A percentile compares a stretch with the other conserved stretches of the same genome.
These are phyloP conservation scores for Candida chauliodis DNA, from an alignment of 805 yeast genomes.

Conservation along the genomic window DNA sequence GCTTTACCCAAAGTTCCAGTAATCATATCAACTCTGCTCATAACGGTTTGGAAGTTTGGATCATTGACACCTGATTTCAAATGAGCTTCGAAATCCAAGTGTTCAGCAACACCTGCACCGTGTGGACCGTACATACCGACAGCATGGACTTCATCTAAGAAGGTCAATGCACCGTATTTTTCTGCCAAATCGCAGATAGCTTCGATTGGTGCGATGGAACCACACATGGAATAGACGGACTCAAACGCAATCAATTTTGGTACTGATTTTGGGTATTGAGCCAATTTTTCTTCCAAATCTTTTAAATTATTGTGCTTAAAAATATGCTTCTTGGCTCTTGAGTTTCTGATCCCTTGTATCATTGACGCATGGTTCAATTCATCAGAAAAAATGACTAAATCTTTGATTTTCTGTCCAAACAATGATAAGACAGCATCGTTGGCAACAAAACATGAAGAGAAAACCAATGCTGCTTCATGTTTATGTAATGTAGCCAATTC, in stretches of 20 bases:
- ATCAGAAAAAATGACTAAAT: slow-evolving; percentile 88
- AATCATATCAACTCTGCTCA: slow-evolving; percentile 91
- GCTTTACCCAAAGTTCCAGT: slow-evolving; percentile 98
- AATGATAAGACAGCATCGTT: slow-evolving; percentile 92
- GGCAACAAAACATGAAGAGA: slow-evolving; percentile 94
- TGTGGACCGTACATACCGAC: slow-evolving; percentile 99
- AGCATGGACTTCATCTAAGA: slow-evolving; percentile 97
- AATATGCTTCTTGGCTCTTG: slow-evolving; percentile 81
- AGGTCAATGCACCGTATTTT: slow-evolving; percentile 94
- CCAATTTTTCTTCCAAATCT: slow-evolving; percentile 77
- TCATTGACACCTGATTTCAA: slow-evolving; percentile 60
- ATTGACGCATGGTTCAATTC: slow-evolving; percentile 95
- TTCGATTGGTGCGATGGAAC: slow-evolving; percentile 92
- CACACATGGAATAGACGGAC: slow-evolving; percentile 97
- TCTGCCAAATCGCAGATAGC: slow-evolving; percentile 94
- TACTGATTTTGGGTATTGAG: slow-evolving; percentile 74
- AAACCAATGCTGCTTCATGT: slow-evolving; percentile 92
- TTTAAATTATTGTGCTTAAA: slow-evolving; percentile 87
- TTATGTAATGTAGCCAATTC: slow-evolving; percentile 88
- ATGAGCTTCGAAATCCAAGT: slow-evolving; percentile 82
- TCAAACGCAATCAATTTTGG: slow-evolving; percentile 98
- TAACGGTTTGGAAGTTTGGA: slow-evolving; percentile 49
- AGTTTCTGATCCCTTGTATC: slow-evolving; percentile 93
- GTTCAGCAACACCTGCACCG: slow-evolving; percentile 99
- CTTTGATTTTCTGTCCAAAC: slow-evolving; percentile 86